Conservation (phyloP, 176 grass and related monocot species). For the Juncus inflexus region DNA sequence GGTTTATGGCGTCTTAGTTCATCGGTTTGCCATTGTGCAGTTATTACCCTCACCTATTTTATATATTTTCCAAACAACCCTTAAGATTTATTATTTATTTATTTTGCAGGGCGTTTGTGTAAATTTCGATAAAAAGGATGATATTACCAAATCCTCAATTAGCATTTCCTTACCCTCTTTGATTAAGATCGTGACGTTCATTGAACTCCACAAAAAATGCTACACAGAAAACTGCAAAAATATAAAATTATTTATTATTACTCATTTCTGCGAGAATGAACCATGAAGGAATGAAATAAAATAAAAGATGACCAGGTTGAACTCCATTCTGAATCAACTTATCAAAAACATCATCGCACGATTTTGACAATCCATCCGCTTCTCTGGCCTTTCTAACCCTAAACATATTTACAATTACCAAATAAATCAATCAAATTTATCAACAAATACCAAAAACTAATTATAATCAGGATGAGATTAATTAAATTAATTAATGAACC, state of each 20-base stretch:
- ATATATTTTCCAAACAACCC: not conserved
- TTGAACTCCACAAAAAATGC: slow-evolving; percentile 81
- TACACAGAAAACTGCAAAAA: slow-evolving; percentile 26
- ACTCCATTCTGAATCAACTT: slow-evolving; percentile 70
- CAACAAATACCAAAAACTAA: not conserved
- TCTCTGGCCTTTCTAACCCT: slow-evolving; percentile 54
- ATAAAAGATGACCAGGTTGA: slow-evolving; percentile 43
- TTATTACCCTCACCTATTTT: slow-evolving; percentile 61
- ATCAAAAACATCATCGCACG: slow-evolving; percentile 62
- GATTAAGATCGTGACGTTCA: slow-evolving; percentile 59
- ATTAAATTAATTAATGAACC: slow-evolving; percentile 20
- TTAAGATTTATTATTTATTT: not conserved
- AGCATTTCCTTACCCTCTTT: slow-evolving; percentile 75
- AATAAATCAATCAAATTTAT: not conserved
- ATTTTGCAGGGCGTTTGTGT: not conserved
- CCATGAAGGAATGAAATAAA: not conserved
- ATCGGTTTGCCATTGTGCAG: slow-evolving; percentile 80
- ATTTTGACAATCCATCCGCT: slow-evolving; percentile 46
- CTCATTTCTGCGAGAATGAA: slow-evolving; percentile 6
- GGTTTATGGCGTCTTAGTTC: slow-evolving; percentile 74
- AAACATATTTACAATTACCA: not conserved
- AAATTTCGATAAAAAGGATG: not conserved
- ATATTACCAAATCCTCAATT: slow-evolving; percentile 72
- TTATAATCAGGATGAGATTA: not conserved
- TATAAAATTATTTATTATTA: slow-evolving; percentile 52